These are phyloP conservation scores for Aspergillus tubingensis DNA, from an alignment of 2,329 filamentous ascomycete species.

Conservation along the genomic window DNA sequence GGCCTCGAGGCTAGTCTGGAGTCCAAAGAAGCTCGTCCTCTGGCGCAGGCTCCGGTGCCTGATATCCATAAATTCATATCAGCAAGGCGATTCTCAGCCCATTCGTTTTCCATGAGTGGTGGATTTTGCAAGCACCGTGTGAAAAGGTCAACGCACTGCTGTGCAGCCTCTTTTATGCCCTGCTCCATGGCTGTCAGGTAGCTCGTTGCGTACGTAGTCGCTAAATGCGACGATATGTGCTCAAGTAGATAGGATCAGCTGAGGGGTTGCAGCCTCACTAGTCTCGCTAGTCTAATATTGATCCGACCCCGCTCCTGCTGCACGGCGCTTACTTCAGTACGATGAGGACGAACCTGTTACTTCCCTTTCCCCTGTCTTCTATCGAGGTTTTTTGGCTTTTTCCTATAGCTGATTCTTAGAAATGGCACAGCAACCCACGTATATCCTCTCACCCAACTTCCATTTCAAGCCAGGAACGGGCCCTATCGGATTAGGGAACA, in stretches of 20 bases:
- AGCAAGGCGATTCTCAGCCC: constrained; percentile 15
- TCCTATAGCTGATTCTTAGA: too few species aligned
- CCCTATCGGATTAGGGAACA: background rate
- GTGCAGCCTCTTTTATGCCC: background rate
- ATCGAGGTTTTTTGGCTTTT: too few species aligned
- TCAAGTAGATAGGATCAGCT: too few species aligned
- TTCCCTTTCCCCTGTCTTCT: too few species aligned
- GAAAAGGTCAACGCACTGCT: background rate
- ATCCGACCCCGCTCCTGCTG: too few species aligned
- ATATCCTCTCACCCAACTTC: background rate
- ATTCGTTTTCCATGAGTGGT: constrained; percentile 9
- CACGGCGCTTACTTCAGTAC: too few species aligned
- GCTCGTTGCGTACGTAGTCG: too few species aligned
- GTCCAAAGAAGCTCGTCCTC: constrained; percentile 11
- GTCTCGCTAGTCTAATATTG: too few species aligned
- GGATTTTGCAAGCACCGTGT: background rate
- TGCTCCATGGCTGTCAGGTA: background rate
- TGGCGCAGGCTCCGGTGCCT: constrained; percentile 1
- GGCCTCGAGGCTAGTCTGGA: background rate
- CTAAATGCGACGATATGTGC: too few species aligned
- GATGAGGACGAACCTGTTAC: too few species aligned
- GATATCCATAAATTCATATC: constrained; percentile 17
- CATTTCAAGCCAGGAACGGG: background rate
- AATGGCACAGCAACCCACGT: background rate
- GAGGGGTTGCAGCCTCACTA: too few species aligned